Base-by-base conservation (phyloP, 1,139 yeast genomes). In the Lodderomyces margitis region DNA sequence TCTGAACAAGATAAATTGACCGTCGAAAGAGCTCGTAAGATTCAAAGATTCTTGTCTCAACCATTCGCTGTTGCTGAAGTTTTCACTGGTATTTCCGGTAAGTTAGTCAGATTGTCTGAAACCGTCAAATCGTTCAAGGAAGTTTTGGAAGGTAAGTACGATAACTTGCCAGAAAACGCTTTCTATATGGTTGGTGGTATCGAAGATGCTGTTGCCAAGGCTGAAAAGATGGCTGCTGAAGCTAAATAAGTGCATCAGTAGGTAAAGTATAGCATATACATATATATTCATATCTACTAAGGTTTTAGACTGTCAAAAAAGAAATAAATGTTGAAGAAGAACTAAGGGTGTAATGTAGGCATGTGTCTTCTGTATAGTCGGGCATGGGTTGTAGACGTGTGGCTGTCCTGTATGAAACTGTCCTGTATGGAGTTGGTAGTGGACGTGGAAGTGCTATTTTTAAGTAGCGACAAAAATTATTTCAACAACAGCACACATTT, bases 151-250 rank as follows among this genome's bases (percentile, higher is more conserved):
- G 98, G 98, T 78, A 92, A 92, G 83, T 88, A 91, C 81, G 98
- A 92, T 74, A 83, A 85, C 80, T 84, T 92, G 67, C 98, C 98
- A 70, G 98, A 92, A 80, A 87, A 85, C 68, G 98, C 98, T 62
- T 92, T 92, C 95, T 92, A 92, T 78, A 92, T 92, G 98, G 98
- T 91, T 75, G 98, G 98, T 80, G 96, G 96, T 80, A 89, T 92
- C 64, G 97, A 89, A 73, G 98, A 92, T 75, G 98, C 83, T 64
- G 74, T 88, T 70, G 94, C 97, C 70, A 92, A 92, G 84, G 98
- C 97, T 68, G 98, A 91, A 77, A 89, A 91, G 81, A 74, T 92
- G 74, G 97, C 98, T 75, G 80, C 96, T 70, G 96, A 88, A 76
- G 78, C 92, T 85, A 83, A 71, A 53, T 47, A 40, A 37, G 32